Conservation (phyloP, 1,284 basidiomycete species). For the Rhodotorula sp. region DNA sequence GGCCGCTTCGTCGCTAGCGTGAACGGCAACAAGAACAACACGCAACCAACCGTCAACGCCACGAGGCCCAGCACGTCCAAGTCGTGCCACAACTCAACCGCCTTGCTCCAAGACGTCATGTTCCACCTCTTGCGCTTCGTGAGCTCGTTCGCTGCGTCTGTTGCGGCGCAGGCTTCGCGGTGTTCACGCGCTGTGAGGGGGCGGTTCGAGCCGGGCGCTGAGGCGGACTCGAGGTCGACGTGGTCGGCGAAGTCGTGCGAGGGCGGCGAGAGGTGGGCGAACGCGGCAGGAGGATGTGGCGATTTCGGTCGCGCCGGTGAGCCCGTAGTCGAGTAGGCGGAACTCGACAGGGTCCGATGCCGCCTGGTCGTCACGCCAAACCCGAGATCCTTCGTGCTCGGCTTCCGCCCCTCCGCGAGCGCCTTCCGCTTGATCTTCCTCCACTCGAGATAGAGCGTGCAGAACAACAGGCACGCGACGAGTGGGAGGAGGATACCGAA, state of each 20-base stretch:
- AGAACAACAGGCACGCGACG: constrained; percentile 37
- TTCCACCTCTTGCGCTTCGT: constrained; percentile 27
- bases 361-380: constrained; percentile 25
- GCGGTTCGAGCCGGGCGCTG: background rate
- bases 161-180: constrained; percentile 8
- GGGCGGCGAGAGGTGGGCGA: background rate
- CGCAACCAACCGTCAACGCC: constrained; percentile 41
- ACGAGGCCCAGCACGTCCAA: constrained; percentile 43
- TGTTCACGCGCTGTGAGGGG: constrained; percentile 1
- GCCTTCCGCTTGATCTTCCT: constrained; percentile 26
- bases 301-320: background rate
- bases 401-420: constrained; percentile 14
- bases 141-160: constrained; percentile 24
- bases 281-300: no score
- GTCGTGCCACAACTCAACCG: constrained; percentile 33
- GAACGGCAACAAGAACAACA: constrained; percentile 42
- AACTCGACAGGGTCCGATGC: background rate
- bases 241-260: background rate
- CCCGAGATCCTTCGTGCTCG: constrained; percentile 20
- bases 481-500: constrained; percentile 45
- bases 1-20: constrained; percentile 39
- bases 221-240: background rate
- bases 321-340: background rate
- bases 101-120: constrained; percentile 26
- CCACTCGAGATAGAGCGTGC: constrained; percentile 35